Base-by-base conservation (phyloP, 768 basidiomycete species). In the Kwoniella pini region DNA sequence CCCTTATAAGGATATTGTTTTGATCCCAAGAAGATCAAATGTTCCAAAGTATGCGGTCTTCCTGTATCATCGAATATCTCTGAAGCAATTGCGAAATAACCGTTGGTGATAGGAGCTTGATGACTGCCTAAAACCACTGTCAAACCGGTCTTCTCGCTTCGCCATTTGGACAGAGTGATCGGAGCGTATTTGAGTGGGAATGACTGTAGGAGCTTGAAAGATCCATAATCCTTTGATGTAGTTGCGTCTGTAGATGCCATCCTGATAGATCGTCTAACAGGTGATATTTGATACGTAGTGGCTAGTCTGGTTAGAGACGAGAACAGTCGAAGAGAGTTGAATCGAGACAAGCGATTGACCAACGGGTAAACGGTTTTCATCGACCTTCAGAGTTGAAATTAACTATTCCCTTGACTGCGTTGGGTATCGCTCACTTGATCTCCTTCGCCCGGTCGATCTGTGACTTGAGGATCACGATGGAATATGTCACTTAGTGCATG, bases 11-110 rank as follows among this genome's bases (percentile, higher is more conserved):
- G 94, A 73, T 92, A 98, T 69, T 89, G 87, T 72, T 95, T 87
- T 0, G 92, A 95, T 4, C 96, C 96, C 84, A 97, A 89, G 76
- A 98, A 98, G 28, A 97, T 85, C 61, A 95, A 80, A 77, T 97
- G 94, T 80, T 97, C 95, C 38, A 98, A 81, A 0, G 95, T 97
- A 78, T 97, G 95, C 2, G 95, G 95, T 70, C 94, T 89, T 57
- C 95, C 95, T 50, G 86, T 88, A 74, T 96, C 94, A 79, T 95
- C 83, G 79, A 96, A 95, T 75, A 94, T 95, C 81, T 96, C 93
- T 17, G 93, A 95, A 19, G 84, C 85, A 36, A 95, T 86, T 31
- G 88, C 88, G 73, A 95, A 93, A 75, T 91, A 92, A 2, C 91
- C 92, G 67, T 92, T 90, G 0, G 95, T 88, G 17, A 66, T 59